A percentile compares a stretch with the other conserved stretches of the same genome.
These are phyloP conservation scores for Trichomonascaceae sp. DNA, from an alignment of 1,139 yeast genomes.

Conservation along the genomic window DNA sequence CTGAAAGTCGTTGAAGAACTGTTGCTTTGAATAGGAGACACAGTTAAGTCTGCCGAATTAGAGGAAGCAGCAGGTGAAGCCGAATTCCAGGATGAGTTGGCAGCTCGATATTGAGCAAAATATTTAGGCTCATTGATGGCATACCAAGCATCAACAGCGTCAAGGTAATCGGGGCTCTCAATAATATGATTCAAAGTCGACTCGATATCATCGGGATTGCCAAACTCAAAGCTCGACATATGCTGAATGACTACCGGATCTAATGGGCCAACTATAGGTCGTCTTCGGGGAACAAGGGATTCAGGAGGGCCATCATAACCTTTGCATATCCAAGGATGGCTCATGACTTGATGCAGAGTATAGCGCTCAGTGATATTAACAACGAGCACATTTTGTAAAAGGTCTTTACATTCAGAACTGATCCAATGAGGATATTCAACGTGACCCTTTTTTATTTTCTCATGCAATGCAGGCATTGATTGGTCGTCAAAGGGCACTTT, in stretches of 20 bases:
- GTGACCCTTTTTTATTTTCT: constrained; percentile 84
- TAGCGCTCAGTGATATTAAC: constrained; percentile 85
- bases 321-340: constrained; percentile 92
- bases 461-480: constrained; percentile 86
- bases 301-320: constrained; percentile 76
- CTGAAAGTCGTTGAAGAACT: constrained; percentile 4
- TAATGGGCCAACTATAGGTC: constrained; percentile 68
- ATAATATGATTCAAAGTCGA: constrained; percentile 55
- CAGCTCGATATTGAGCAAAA: neutral
- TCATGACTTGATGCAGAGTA: constrained; percentile 64
- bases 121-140: constrained; percentile 25
- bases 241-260: constrained; percentile 65
- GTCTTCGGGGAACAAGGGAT: constrained; percentile 67
- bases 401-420: constrained; percentile 75
- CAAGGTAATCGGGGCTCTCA: constrained; percentile 61
- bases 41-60: neutral
- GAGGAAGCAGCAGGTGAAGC: constrained; percentile 2
- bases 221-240: constrained; percentile 77
- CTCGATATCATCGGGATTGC: constrained; percentile 54
- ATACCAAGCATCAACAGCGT: constrained; percentile 62
- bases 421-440: constrained; percentile 88
- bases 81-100: neutral
- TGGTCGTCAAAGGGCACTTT: constrained; percentile 98
- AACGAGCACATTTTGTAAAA: constrained; percentile 83
- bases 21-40: constrained; percentile 4